Evolutionary conservation across 176 grass and related monocot species (phyloP).

Genomic region (Alloteropsis semialata): DNA sequence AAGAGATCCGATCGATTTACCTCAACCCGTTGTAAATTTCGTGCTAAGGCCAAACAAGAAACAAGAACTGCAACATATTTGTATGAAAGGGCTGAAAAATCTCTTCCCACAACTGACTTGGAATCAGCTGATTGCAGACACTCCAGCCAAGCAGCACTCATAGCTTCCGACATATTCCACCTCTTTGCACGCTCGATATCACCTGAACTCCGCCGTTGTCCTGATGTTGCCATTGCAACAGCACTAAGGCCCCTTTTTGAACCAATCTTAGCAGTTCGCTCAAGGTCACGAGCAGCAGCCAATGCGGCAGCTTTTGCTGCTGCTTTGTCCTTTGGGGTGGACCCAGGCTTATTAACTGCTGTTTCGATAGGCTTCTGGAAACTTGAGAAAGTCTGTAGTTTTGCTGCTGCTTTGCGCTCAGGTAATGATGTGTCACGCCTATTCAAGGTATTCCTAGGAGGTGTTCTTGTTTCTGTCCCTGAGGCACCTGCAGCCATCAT

Average conservation of each 20-base stretch:
- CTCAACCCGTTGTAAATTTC: conserved; percentile 88
- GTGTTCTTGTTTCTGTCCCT: conserved; percentile 71
- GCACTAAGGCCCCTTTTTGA: conserved; percentile 95
- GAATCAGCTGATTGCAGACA: conserved; percentile 83
- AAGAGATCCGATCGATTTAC: conserved; percentile 56
- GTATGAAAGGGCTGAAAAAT: conserved; percentile 91
- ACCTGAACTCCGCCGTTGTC: conserved; percentile 78
- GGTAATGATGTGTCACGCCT: conserved; percentile 65
- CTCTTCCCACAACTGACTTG: conserved; percentile 72
- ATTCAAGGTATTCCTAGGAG: conserved; percentile 61
- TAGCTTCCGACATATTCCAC: conserved; percentile 98
- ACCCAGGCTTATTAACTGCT: conserved; percentile 53
- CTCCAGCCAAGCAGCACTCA: conserved; percentile 94
- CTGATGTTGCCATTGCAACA: conserved; percentile 99
- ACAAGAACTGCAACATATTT: conserved; percentile 99
- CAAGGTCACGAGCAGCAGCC: conserved; percentile 87
- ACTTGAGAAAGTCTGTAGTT: conserved; percentile 73
- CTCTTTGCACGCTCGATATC: conserved; percentile 90
- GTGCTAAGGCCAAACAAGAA: conserved; percentile 80
- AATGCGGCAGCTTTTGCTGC: conserved; percentile 84
- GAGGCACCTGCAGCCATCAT: conserved; percentile 98
- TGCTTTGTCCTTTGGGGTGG: conserved; percentile 81
- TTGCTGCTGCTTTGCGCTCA: conserved; percentile 66
- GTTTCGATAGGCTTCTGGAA: conserved; percentile 81
- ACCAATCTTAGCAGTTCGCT: conserved; percentile 92